These are phyloP conservation scores for Starmera caribaea DNA, from an alignment of 805 yeast genomes.

Conservation along the genomic window DNA sequence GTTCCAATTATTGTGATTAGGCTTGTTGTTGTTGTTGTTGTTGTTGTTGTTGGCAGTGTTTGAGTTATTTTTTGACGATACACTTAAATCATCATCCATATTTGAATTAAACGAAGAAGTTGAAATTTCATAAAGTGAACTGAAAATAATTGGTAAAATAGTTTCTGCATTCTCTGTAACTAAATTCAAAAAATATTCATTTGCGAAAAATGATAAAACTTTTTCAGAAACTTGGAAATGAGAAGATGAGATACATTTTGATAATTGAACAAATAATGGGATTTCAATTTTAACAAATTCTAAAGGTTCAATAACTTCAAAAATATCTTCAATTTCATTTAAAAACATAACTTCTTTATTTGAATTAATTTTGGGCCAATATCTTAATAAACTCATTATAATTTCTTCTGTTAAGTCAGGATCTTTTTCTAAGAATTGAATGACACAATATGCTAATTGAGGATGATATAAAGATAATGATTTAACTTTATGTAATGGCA, in stretches of 20 bases:
- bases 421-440: slow-evolving; percentile 93
- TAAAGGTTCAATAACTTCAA: slow-evolving; percentile 89
- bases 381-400: slow-evolving; percentile 84
- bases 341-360: slow-evolving; percentile 95
- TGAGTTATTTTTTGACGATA: slow-evolving; percentile 28
- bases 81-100: slow-evolving; percentile 17
- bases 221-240: slow-evolving; percentile 98
- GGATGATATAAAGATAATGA: slow-evolving; percentile 89
- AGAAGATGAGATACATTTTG: slow-evolving; percentile 87
- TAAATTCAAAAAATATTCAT: slow-evolving; percentile 83
- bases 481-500: slow-evolving; percentile 90
- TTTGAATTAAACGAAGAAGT: slow-evolving; percentile 5
- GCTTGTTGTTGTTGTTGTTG: too few species aligned
- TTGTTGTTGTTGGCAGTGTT: too few species aligned
- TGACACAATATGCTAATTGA: slow-evolving; percentile 93
- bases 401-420: slow-evolving; percentile 90
- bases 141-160: slow-evolving; percentile 84
- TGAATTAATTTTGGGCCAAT: slow-evolving; percentile 94
- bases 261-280: slow-evolving; percentile 87
- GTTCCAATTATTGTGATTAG: slow-evolving; percentile 85
- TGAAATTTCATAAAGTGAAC: slow-evolving; percentile 81
- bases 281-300: slow-evolving; percentile 89
- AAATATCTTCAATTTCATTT: slow-evolving; percentile 93
- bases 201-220: slow-evolving; percentile 88
- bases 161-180: slow-evolving; percentile 91